Base-by-base conservation (phyloP, 768 basidiomycete genomes). In the Lentinus tigrinus region DNA sequence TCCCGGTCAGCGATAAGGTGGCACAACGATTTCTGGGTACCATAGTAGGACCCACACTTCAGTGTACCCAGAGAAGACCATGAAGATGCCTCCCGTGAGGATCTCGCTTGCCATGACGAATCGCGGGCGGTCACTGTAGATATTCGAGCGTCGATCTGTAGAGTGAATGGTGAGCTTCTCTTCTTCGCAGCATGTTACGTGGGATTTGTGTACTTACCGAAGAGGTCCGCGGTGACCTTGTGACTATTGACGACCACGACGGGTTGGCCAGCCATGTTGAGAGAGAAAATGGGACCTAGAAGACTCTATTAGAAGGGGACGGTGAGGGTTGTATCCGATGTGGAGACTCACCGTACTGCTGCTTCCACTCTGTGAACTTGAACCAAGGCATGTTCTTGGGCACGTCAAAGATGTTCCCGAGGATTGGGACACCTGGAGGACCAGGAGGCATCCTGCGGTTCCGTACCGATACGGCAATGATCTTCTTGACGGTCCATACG, bases 1-100 rank as follows among this genome's bases (percentile, higher is more conserved):
- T 17, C 14, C 1, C 14, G 4, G 19, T 40, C 39, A 40, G 39
- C 19, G 39, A 19, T 5, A 40, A 40, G n/a, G n/a, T n/a, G n/a
- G 39, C 39, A 31, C 31, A 40, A 11, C 10, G 6, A 28, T 79
- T 65, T 85, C 84, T 21, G 83, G 79, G 54, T n/a, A n/a, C 79
- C 81, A 40, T 77, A 78, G 63, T 77, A 76, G 56, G 7, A 31
- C 39, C 10, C 17, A 40, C 39, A 40, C 39, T 17, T 85, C 82
- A 14, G 81, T 80, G 64, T 88, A 85, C 17, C 75, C 73, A 2
- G 82, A 83, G 69, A 89, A 88, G 3, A 83, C 83, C 11, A 60
- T 39, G 49, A 57, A 26, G 14, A 54, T 37, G 2, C 48, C 38
- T 2, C 55, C 59, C 3, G 37, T 44, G 24, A 63, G 49, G 23